A percentile compares a stretch with the other conserved stretches of the same genome.
Evolutionary conservation across 306 rosid genomes (phyloP).

Genomic region (Vigna unguiculata): DNA sequence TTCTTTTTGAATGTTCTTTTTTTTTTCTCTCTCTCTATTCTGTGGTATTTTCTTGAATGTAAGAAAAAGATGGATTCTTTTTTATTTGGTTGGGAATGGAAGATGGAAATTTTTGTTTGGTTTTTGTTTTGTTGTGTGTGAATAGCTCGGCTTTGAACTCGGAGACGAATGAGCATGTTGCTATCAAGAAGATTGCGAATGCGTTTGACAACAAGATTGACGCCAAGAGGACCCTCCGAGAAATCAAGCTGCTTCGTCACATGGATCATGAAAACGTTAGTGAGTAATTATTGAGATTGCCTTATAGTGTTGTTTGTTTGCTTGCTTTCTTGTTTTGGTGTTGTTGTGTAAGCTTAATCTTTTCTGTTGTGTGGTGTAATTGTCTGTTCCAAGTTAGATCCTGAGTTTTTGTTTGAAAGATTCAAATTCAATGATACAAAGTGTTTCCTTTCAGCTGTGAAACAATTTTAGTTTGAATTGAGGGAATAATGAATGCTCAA

Average conservation of each 20-base stretch:
- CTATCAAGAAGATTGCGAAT: slow-evolving; percentile 93
- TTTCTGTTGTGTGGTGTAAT: slow-evolving; percentile 11
- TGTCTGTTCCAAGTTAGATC: slow-evolving; percentile 13
- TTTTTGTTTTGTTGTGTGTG: slow-evolving; percentile 17
- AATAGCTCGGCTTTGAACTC: slow-evolving; percentile 82
- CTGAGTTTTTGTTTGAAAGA: slow-evolving; percentile 6
- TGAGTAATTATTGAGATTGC: slow-evolving; percentile 44
- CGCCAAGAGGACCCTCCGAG: slow-evolving; percentile 96
- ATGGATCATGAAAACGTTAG: slow-evolving; percentile 98
- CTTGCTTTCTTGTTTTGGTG: neutral
- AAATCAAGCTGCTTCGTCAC: slow-evolving; percentile 96
- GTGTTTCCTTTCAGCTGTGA: slow-evolving; percentile 32
- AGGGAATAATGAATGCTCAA: slow-evolving; percentile 9
- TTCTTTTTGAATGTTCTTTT: neutral
- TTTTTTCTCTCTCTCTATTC: neutral
- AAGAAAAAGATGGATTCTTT: neutral
- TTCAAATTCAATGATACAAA: neutral
- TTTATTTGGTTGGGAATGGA: slow-evolving; percentile 9
- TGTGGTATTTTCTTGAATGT: neutral
- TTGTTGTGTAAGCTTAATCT: slow-evolving; percentile 11
- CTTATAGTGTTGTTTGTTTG: neutral
- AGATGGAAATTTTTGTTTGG: slow-evolving; percentile 13
- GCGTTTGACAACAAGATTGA: slow-evolving; percentile 96
- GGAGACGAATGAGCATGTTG: slow-evolving; percentile 91
- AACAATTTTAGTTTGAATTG: slow-evolving; percentile 5